phyloP scores from a whole-genome alignment of 768 basidiomycete species.

The Lactifluus volemus region DNA sequence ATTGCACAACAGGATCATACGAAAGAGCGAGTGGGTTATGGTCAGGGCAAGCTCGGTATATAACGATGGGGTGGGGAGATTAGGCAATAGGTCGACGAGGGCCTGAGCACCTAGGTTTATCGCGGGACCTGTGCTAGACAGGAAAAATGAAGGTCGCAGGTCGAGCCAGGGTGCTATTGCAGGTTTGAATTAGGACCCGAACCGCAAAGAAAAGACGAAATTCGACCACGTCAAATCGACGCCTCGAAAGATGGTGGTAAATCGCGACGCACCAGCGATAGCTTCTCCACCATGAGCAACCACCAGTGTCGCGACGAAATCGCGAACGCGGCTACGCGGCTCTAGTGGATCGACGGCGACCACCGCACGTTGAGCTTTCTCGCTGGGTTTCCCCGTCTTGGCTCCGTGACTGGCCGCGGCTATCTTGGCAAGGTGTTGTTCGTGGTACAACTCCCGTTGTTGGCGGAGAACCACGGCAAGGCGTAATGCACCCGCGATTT shows the following conservation, averaged over 20 bases:
- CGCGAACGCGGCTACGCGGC: slow-evolving; percentile 15
- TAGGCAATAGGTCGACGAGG: slow-evolving; percentile 14
- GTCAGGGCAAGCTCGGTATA: slow-evolving; percentile 13
- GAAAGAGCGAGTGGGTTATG: slow-evolving; percentile 16
- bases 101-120: slow-evolving; percentile 8
- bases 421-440: slow-evolving; percentile 1
- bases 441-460: slow-evolving; percentile 1
- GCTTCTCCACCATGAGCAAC: slow-evolving; percentile 20
- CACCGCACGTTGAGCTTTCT: neutral
- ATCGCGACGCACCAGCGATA: slow-evolving; percentile 12
- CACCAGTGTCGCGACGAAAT: slow-evolving; percentile 16
- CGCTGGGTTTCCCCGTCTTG: neutral
- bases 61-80: slow-evolving; percentile 4
- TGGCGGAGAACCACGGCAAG: slow-evolving; percentile 17
- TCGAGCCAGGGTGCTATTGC: slow-evolving; percentile 18
- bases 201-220: neutral
- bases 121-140: slow-evolving; percentile 6
- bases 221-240: neutral
- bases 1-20: slow-evolving; percentile 13
- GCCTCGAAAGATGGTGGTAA: neutral
- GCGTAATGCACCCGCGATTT: slow-evolving; percentile 15
- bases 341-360: neutral
- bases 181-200: neutral
- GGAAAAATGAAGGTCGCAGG: slow-evolving; percentile 16
- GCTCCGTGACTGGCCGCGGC: neutral